These are phyloP conservation scores for Acorus calamus DNA, from an alignment of 106 monocot genomes.

Conservation along the genomic window DNA sequence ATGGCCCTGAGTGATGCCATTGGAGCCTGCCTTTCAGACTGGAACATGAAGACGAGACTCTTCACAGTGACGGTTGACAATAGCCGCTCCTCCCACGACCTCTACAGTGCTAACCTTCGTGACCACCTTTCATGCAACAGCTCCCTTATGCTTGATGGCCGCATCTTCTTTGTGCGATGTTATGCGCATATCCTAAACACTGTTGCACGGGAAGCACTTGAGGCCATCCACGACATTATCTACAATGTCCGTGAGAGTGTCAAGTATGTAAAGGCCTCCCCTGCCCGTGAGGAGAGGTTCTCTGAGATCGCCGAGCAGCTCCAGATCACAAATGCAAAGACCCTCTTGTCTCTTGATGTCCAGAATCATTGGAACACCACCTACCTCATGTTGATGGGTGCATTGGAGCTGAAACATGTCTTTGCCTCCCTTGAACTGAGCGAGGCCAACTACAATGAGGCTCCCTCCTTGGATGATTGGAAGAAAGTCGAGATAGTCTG, in stretches of 20 bases:
- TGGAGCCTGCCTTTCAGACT: slow-evolving; percentile 20
- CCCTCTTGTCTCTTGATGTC: slow-evolving; percentile 11
- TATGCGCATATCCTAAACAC: slow-evolving; percentile 16
- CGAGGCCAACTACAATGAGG: slow-evolving; percentile 18
- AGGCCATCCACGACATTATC: slow-evolving; percentile 24
- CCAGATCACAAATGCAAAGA: background rate
- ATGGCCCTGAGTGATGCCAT: slow-evolving; percentile 24
- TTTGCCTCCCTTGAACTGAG: slow-evolving; percentile 15
- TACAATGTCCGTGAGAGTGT: slow-evolving; percentile 27
- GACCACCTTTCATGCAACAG: slow-evolving; percentile 21
- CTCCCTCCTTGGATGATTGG: slow-evolving; percentile 23
- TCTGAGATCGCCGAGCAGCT: slow-evolving; percentile 14
- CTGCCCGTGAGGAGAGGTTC: slow-evolving; percentile 17
- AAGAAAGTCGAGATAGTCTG: slow-evolving; percentile 21
- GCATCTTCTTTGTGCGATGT: slow-evolving; percentile 23
- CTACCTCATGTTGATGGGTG: slow-evolving; percentile 23
- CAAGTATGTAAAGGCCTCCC: slow-evolving; percentile 21
- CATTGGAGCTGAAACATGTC: slow-evolving; percentile 14
- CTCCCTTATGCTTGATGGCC: slow-evolving; percentile 18
- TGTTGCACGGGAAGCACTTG: slow-evolving; percentile 22
- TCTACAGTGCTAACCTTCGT: slow-evolving; percentile 20
- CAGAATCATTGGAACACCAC: slow-evolving; percentile 21
- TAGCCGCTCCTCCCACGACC: slow-evolving; percentile 19
- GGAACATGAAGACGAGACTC: slow-evolving; percentile 16
- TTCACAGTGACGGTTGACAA: slow-evolving; percentile 27